phyloP scores from a whole-genome alignment of 1,139 yeast genomes.

The Kurtzmaniella quercitrusa region DNA sequence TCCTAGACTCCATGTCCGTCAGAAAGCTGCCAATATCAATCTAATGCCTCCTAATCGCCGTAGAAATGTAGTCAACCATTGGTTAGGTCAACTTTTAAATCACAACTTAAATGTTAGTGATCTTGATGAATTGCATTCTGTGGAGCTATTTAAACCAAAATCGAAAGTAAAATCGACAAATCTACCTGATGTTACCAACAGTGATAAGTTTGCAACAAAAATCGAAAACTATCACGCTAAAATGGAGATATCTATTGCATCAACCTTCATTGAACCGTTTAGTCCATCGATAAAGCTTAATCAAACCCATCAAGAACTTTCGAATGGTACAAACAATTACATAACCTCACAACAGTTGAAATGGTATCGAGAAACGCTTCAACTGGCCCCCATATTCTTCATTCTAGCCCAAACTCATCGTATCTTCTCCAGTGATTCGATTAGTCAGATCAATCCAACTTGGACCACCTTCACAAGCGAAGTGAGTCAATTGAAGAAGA shows the following conservation, averaged over 20 bases:
- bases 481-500: slow-evolving; percentile 8
- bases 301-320: background rate
- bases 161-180: background rate
- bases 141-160: background rate
- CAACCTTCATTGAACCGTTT: background rate
- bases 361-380: background rate
- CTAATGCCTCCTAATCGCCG: background rate
- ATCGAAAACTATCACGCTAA: background rate
- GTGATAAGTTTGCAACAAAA: background rate
- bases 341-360: background rate
- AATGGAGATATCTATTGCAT: background rate
- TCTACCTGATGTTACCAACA: background rate
- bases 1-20: background rate
- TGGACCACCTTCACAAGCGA: slow-evolving; percentile 12
- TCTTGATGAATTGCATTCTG: background rate
- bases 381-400: slow-evolving; percentile 26
- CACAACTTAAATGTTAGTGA: background rate
- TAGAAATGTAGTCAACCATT: background rate
- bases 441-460: slow-evolving; percentile 24
- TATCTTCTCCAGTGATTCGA: slow-evolving; percentile 25
- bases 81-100: background rate
- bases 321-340: background rate
- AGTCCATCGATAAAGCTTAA: background rate
- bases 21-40: background rate
- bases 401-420: slow-evolving; percentile 25